A percentile compares a stretch with the other conserved stretches of the same genome.
These are phyloP conservation scores for Neostapfia colusana DNA, from an alignment of 176 grass and related monocot species.

Conservation along the genomic window DNA sequence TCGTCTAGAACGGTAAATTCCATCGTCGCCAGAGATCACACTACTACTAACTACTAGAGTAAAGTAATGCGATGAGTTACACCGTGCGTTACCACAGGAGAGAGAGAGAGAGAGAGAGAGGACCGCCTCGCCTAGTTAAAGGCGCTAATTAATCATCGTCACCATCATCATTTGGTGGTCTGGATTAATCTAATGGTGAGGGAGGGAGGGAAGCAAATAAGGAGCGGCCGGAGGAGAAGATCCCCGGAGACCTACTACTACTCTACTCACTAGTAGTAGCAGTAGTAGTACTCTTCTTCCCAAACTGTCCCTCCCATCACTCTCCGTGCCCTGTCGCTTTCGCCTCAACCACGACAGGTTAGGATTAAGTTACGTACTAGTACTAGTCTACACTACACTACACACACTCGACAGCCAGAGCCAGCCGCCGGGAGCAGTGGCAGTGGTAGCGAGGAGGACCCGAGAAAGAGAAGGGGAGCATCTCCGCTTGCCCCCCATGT, in stretches of 20 bases:
- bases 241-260: conserved; percentile 35
- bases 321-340: not conserved
- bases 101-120: too few relatives aligned
- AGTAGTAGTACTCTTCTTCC: not conserved
- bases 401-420: conserved; percentile 15
- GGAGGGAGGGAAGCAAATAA: too few relatives aligned
- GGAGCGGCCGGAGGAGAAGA: conserved; percentile 48
- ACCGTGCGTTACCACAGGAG: not conserved
- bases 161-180: conserved; percentile 18
- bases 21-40: too few relatives aligned
- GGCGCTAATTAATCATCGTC: conserved; percentile 37
- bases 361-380: too few relatives aligned
- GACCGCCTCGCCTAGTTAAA: not conserved
- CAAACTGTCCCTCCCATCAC: conserved; percentile 12
- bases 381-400: too few relatives aligned
- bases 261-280: too few relatives aligned
- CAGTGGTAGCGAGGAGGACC: not conserved
- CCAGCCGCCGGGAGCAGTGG: conserved; percentile 35
- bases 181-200: not conserved
- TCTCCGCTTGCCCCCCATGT: conserved; percentile 1
- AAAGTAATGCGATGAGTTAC: too few relatives aligned
- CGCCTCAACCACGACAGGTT: not conserved
- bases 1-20: too few relatives aligned
- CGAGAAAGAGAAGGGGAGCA: not conserved
- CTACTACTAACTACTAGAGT: too few relatives aligned